phyloP scores from a whole-genome alignment of 2,329 filamentous ascomycete species.

The Sarocladium brachiariae region DNA sequence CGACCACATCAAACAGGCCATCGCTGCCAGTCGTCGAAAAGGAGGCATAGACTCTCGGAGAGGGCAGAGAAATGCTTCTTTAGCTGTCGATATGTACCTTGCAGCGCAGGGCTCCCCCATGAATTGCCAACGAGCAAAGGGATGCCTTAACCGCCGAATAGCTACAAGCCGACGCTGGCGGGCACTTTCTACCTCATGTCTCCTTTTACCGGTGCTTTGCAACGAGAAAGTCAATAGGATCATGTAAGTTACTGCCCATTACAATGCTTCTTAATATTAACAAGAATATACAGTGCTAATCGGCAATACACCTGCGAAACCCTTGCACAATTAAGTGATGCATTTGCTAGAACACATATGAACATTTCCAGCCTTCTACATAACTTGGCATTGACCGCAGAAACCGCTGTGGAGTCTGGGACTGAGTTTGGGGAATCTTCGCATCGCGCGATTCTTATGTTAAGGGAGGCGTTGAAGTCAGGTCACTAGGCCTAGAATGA shows the following conservation, averaged over 20 bases:
- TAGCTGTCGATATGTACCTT: constrained; percentile 4
- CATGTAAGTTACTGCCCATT: background rate
- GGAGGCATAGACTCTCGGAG: background rate
- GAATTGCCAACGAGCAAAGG: background rate
- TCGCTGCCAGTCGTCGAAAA: background rate
- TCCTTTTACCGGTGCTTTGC: background rate
- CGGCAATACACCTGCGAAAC: background rate
- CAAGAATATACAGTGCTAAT: background rate
- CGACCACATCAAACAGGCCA: background rate
- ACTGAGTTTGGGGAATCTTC: background rate
- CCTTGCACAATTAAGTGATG: background rate
- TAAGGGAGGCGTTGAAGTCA: too few species aligned
- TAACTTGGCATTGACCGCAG: background rate
- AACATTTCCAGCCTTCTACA: background rate
- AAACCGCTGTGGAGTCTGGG: background rate
- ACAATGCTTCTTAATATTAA: too few species aligned
- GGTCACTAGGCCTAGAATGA: too few species aligned
- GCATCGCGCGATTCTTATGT: background rate
- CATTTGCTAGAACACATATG: background rate
- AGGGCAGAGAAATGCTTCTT: background rate
- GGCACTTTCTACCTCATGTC: background rate
- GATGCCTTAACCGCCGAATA: background rate
- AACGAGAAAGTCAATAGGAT: background rate
- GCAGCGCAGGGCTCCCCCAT: background rate
- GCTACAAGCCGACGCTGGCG: background rate